Evolutionary conservation across 345 rosid genomes (phyloP).

Genomic region (Hypericum androsaemum): DNA sequence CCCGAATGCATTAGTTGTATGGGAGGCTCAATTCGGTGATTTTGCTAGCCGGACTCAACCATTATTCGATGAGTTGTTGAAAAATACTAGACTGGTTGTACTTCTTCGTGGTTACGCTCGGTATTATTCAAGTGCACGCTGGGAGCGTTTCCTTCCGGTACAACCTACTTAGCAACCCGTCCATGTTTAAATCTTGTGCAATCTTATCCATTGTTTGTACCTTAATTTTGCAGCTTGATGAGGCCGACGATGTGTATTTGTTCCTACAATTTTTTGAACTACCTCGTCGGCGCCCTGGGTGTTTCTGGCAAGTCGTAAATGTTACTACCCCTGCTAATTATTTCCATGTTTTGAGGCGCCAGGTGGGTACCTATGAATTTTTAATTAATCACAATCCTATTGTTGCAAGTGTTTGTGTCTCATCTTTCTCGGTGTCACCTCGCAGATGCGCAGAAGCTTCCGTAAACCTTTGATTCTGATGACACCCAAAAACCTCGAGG

Average conservation of each 20-base stretch:
- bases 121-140: slow-evolving; percentile 72
- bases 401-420: slow-evolving; percentile 1
- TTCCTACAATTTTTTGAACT: too few species aligned
- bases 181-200: too few species aligned
- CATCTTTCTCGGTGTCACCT: background rate
- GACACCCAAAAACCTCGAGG: background rate
- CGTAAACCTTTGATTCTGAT: background rate
- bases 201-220: too few species aligned
- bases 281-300: slow-evolving; percentile 71
- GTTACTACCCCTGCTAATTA: slow-evolving; percentile 84
- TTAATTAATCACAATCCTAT: background rate
- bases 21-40: slow-evolving; percentile 88
- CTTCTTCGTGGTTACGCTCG: slow-evolving; percentile 82
- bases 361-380: slow-evolving; percentile 28
- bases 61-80: slow-evolving; percentile 67
- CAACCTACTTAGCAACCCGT: background rate
- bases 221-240: slow-evolving; percentile 66
- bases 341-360: slow-evolving; percentile 75
- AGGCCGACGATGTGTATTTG: slow-evolving; percentile 59
- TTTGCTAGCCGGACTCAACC: slow-evolving; percentile 78
- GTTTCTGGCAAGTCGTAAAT: slow-evolving; percentile 82
- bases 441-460: background rate
- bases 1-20: slow-evolving; percentile 62
- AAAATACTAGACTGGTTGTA: slow-evolving; percentile 65
- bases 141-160: slow-evolving; percentile 80